phyloP scores from a whole-genome alignment of 2,329 filamentous ascomycete genomes.

The Aspergillus jensenii region DNA sequence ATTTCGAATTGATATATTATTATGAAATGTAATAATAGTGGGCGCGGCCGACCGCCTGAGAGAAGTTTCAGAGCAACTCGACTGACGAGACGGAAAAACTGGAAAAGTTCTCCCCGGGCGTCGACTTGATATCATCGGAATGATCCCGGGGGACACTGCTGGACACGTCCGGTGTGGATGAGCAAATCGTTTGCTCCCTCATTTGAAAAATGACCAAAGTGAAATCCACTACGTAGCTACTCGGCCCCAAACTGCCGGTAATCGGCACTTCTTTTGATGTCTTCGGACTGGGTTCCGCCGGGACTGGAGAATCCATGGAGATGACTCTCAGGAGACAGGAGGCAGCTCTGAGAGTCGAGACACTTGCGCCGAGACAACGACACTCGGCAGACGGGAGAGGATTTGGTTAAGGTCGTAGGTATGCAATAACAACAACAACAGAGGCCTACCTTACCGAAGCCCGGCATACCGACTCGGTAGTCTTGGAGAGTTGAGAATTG shows the following conservation, averaged over 20 bases:
- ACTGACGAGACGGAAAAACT: not conserved
- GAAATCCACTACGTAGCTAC: not conserved
- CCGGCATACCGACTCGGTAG: conserved; percentile 18
- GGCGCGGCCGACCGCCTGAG: too few relatives aligned
- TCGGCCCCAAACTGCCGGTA: conserved; percentile 3
- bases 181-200: not conserved
- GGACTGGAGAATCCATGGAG: not conserved
- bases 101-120: not conserved
- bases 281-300: conserved; percentile 1
- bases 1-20: too few relatives aligned
- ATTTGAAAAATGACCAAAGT: not conserved
- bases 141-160: not conserved
- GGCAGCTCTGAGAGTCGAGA: too few relatives aligned
- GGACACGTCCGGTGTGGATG: not conserved
- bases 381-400: not conserved
- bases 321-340: too few relatives aligned
- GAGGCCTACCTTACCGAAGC: not conserved
- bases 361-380: not conserved
- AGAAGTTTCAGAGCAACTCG: not conserved
- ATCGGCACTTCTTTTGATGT: conserved; percentile 6
- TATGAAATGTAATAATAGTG: too few relatives aligned
- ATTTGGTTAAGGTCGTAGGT: too few relatives aligned
- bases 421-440: too few relatives aligned
- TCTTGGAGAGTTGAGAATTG: not conserved
- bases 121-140: not conserved